A percentile compares a stretch with the other conserved stretches of the same genome.
Evolutionary conservation across 768 basidiomycete genomes (phyloP).

Genomic region (Phylloporus arenicola): DNA sequence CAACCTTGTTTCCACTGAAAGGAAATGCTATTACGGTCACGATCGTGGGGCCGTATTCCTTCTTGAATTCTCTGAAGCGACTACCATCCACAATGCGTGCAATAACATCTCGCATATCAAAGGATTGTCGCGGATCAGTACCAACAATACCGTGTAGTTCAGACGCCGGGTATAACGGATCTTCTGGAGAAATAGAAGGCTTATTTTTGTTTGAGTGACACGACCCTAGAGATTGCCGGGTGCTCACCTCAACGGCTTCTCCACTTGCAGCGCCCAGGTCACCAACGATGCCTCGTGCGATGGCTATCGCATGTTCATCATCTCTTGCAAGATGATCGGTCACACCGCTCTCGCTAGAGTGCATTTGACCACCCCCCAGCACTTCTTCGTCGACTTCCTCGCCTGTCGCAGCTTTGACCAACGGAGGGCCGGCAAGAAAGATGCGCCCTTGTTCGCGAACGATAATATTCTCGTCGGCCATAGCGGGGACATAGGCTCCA

Average conservation of each 20-base stretch:
- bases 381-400: constrained; percentile 92
- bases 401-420: constrained; percentile 92
- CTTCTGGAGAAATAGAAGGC: constrained; percentile 59
- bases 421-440: constrained; percentile 90
- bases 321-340: constrained; percentile 83
- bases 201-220: constrained; percentile 23
- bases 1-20: background rate
- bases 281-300: constrained; percentile 71
- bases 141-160: constrained; percentile 92
- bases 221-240: background rate
- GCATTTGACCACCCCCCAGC: constrained; percentile 87
- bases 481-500: constrained; percentile 92
- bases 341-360: constrained; percentile 86
- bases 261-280: constrained; percentile 67
- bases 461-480: constrained; percentile 93
- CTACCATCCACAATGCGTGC: constrained; percentile 89
- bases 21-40: constrained; percentile 57
- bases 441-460: constrained; percentile 89
- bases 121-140: constrained; percentile 79
- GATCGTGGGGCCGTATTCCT: constrained; percentile 88
- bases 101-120: constrained; percentile 94
- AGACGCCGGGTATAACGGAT: constrained; percentile 70
- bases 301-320: constrained; percentile 79
- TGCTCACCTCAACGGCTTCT: constrained; percentile 43
- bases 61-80: constrained; percentile 92